Percentiles rank a stretch among this genome's conserved stretches.
Evolutionary conservation across 257 asterid species (phyloP).

Genomic region (Nicotiana benthamiana): DNA sequence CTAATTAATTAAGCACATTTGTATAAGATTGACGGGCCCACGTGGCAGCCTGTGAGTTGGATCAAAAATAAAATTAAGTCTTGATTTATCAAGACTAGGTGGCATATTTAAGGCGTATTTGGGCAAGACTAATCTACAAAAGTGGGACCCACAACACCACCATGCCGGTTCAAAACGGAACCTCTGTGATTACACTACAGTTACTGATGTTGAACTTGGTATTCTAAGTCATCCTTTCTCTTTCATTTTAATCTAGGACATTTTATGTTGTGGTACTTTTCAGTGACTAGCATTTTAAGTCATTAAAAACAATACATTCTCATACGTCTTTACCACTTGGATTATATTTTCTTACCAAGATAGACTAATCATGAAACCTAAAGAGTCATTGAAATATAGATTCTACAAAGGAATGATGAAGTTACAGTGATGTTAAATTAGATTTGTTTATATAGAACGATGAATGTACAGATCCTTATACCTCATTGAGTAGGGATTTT

Average conservation of each 20-base stretch:
- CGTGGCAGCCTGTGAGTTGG: too few relatives aligned
- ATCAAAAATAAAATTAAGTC: too few relatives aligned
- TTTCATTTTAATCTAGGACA: background rate
- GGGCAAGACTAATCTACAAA: too few relatives aligned
- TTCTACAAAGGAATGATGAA: background rate
- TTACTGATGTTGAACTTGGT: constrained; percentile 7
- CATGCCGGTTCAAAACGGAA: constrained; percentile 48
- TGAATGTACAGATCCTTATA: background rate
- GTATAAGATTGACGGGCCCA: too few relatives aligned
- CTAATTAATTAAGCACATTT: too few relatives aligned
- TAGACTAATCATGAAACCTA: background rate
- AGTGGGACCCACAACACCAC: background rate
- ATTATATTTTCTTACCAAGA: background rate
- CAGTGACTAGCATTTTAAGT: background rate
- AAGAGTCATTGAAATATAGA: background rate
- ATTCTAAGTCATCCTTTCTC: background rate
- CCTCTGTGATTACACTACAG: constrained; percentile 40
- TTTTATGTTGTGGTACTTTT: background rate
- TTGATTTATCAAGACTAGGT: too few relatives aligned
- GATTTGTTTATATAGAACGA: background rate
- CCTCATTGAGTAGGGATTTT: too few relatives aligned
- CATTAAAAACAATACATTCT: background rate
- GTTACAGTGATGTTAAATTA: background rate
- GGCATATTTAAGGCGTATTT: too few relatives aligned
- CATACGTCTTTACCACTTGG: background rate